Conservation (phyloP, 2,329 filamentous ascomycete species). For the Mycosphaerella arachidis region DNA sequence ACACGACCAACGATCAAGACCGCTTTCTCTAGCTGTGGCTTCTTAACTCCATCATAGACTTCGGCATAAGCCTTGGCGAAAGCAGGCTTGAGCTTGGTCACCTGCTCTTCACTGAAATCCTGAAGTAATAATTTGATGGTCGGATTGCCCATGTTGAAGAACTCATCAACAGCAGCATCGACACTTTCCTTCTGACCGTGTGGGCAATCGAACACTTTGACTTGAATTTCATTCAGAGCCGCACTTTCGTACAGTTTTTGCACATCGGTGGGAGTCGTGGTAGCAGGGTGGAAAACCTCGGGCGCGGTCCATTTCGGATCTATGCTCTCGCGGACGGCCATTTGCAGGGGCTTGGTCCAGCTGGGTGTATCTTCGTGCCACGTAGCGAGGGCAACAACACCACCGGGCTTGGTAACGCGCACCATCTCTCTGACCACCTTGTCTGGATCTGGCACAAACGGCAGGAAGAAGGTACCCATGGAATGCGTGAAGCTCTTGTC, state of each 20-base stretch:
- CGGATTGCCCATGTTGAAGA: conserved; percentile 11
- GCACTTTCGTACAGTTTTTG: not conserved
- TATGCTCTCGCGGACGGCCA: conserved; percentile 8
- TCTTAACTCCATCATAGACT: conserved; percentile 5
- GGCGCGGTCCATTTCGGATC: conserved; percentile 1
- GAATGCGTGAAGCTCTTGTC: conserved; percentile 4
- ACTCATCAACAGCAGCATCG: conserved; percentile 7
- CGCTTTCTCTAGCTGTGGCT: conserved; percentile 5
- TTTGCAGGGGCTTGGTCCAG: conserved; percentile 3
- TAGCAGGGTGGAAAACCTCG: conserved; percentile 6
- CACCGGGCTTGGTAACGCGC: conserved; percentile 31
- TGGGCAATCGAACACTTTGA: conserved; percentile 4
- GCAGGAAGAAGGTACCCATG: conserved; percentile 10
- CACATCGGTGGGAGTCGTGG: conserved; percentile 1
- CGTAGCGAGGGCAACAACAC: conserved; percentile 26
- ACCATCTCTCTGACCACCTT: conserved; percentile 31
- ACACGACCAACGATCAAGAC: conserved; percentile 1
- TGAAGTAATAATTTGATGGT: conserved; percentile 2
- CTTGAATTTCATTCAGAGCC: conserved; percentile 1
- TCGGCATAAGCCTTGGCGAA: conserved; percentile 5
- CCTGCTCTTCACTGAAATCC: conserved; percentile 26
- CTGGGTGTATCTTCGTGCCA: conserved; percentile 4
- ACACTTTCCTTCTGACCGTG: conserved; percentile 8
- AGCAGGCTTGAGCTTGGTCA: conserved; percentile 37
- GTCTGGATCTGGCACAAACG: conserved; percentile 19